Evolutionary conservation across 768 basidiomycete species (phyloP), one percentile per base, ranked within the genome.

Genomic region (Agaricus bisporus): DNA sequence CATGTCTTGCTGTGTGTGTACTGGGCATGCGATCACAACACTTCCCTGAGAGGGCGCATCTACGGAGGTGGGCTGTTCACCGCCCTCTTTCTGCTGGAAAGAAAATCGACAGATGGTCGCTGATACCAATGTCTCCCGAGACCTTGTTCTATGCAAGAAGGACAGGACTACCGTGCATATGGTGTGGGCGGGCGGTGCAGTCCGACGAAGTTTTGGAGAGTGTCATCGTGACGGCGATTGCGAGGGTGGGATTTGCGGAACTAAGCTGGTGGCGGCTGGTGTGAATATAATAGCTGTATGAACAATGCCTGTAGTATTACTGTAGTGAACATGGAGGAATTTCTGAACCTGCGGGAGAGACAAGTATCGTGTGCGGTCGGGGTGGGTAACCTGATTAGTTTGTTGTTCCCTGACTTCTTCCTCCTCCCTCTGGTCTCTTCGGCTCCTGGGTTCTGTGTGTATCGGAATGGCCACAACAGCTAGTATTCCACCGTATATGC

Each of bases 391-490:
- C 61, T 66, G 64, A 70, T 67, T 70, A 67, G 68, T 67, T 63
- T 64, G 63, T 68, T 70, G 64, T 62, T 65, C 64, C 64, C 63
- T 67, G 60, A 60, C 64, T 61, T 62, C 54, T 59, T 58, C 62
- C 61, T 60, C 58, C 60, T 63, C 59, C 52, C 57, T 59, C 58
- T 63, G 61, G 62, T 60, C 61, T 63, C 56, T 43, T 62, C 58
- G 60, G 58, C 58, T 55, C 60, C 49, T 53, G 54, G 50, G 43
- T 60, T 50, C 61, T 60, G 60, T 52, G 51, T 47, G 56, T 61
- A 48, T 61, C 63, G 68, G 66, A 60, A 90, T 90, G 88, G 80
- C 86, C 63, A 82, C 86, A 62, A 82, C 84, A 69, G 82, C 83
- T 63, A 79, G 75, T 69, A 70, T 83, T 66, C 85, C 88, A 60